phyloP scores from a whole-genome alignment of 78 protist genomes.

The Protostelium mycophagum region DNA sequence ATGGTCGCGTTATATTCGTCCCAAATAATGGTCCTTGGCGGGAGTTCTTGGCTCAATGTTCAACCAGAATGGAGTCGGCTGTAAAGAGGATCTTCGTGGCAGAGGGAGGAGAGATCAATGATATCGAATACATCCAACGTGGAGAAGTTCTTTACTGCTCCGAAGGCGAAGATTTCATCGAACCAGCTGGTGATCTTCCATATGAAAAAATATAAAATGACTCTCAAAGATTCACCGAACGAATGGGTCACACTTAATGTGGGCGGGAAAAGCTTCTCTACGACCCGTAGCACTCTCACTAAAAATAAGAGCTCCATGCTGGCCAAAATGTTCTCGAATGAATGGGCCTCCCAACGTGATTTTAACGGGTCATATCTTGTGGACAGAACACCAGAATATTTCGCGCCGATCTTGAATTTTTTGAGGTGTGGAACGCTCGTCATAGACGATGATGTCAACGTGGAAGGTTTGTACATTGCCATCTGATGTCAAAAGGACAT shows the following conservation, averaged over 20 bases:
- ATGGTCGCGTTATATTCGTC: constrained; percentile 35
- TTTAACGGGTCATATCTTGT: constrained; percentile 48
- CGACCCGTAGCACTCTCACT: constrained; percentile 31
- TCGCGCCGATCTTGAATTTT: constrained; percentile 35
- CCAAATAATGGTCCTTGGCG: constrained; percentile 45
- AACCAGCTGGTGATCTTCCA: constrained; percentile 1
- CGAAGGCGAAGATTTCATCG: constrained; percentile 45
- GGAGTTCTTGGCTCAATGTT: constrained; percentile 37
- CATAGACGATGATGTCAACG: constrained; percentile 30
- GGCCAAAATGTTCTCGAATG: constrained; percentile 65
- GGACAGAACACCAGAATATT: constrained; percentile 66
- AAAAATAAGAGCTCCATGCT: constrained; percentile 40
- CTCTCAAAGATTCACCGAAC: background rate
- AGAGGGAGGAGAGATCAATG: constrained; percentile 66
- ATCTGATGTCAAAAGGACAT: no score
- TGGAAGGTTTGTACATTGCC: constrained; percentile 37
- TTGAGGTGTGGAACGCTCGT: constrained; percentile 47
- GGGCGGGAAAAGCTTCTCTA: constrained; percentile 55
- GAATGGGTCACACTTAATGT: constrained; percentile 70
- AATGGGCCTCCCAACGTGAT: constrained; percentile 55
- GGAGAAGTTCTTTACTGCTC: constrained; percentile 50
- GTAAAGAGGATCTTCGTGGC: constrained; percentile 37
- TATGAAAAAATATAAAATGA: background rate
- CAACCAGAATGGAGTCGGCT: constrained; percentile 21
- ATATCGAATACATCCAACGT: constrained; percentile 38